These are phyloP conservation scores for Calonectria ilicicola DNA, from an alignment of 2,329 filamentous ascomycete species.

Conservation along the genomic window DNA sequence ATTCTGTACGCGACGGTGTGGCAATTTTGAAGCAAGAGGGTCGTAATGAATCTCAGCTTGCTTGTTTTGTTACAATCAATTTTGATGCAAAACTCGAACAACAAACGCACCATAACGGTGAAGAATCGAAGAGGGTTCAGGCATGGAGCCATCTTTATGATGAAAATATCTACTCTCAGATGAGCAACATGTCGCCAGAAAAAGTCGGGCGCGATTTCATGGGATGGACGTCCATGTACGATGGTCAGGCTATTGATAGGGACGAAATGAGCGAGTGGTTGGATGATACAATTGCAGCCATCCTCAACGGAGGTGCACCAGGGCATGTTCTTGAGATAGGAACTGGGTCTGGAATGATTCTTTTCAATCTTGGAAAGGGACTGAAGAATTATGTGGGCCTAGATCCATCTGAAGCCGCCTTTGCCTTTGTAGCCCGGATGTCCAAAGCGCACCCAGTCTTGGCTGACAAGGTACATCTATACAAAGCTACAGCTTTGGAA, in stretches of 20 bases:
- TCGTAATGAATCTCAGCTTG: neutral
- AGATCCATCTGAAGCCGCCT: neutral
- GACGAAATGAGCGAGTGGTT: neutral
- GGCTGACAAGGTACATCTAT: neutral
- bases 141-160: neutral
- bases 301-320: neutral
- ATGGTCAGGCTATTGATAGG: constrained; percentile 39
- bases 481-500: neutral
- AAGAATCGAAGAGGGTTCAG: neutral
- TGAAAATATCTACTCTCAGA: neutral
- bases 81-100: neutral
- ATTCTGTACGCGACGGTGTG: neutral
- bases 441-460: neutral
- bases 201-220: neutral
- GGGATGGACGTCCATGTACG: constrained; percentile 49
- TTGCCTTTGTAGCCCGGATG: neutral
- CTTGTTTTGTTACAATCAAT: neutral
- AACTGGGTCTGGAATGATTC: neutral
- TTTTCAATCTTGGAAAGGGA: neutral
- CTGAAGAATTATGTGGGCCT: neutral
- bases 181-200: neutral
- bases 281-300: neutral
- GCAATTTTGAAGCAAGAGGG: neutral
- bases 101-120: neutral
- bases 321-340: neutral